Evolutionary conservation across 2,329 filamentous ascomycete species (phyloP), one percentile per base, ranked within the genome.

Genomic region (Cordyceps cateniannulata): DNA sequence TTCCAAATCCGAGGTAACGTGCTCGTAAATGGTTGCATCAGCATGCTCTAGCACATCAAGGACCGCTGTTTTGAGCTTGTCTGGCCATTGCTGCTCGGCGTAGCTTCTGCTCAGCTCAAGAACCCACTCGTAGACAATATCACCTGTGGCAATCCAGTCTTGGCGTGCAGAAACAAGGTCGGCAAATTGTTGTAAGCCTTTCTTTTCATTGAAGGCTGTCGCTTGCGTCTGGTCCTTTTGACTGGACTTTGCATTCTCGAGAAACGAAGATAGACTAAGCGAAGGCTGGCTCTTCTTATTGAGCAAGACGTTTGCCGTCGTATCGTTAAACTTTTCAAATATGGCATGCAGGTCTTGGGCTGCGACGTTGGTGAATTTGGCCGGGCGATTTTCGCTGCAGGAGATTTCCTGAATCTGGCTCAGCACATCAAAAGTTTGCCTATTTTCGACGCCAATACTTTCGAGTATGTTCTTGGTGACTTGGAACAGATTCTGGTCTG

Each of bases 211-310:
- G 63, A 86, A 85, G 0, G 69, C 65, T 0, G 78, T 74, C 3
- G 74, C 76, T n/a, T 75, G 76, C 1, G 73, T 72, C 24, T 77
- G 73, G 54, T 81, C 79, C 65, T 83, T 79, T 0, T 81, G 77
- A 3, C 79, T 78, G 0, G 81, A 75, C 64, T 86, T 86, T 1
- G 84, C 81, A 66, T 87, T 83, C 65, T 88, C 85, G 4, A 88
- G 76, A 65, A 88, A 87, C 4, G 83, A 84, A 1, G 81, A 84
- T 18, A 86, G 75, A 9, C 82, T 82, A 32, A 83, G 72, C 12
- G 78, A 77, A 0, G 79, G 75, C 24, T 77, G 73, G 50, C 83
- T 80, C 60, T 80, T 80, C 64, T 84, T 84, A 63, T 74, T 79
- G 14, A 85, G 70, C 12, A 86, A 69, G 5, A 82, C 74, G 63